Conservation (phyloP, 306 rosid species). For the Rubus parviflorus region DNA sequence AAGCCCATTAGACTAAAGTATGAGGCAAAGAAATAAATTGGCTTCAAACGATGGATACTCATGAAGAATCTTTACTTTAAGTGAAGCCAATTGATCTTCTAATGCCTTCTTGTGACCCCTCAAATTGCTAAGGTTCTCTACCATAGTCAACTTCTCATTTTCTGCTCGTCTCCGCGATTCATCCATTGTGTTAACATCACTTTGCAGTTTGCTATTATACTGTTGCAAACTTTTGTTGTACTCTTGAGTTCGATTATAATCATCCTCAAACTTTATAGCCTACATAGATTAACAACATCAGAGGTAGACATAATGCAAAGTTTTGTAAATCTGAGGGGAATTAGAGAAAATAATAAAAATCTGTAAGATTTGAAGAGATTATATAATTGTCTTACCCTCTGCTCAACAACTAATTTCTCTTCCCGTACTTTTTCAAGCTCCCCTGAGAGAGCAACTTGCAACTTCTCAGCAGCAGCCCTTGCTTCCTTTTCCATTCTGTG, state of each 20-base stretch:
- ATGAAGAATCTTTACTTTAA: slow-evolving; percentile 50
- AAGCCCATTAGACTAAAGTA: neutral
- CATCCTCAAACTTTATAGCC: slow-evolving; percentile 74
- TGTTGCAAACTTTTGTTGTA: slow-evolving; percentile 83
- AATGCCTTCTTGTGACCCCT: slow-evolving; percentile 77
- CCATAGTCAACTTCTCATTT: slow-evolving; percentile 75
- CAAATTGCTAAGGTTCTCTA: slow-evolving; percentile 66
- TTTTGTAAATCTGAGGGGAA: neutral
- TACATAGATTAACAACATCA: slow-evolving; percentile 28
- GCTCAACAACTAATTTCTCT: slow-evolving; percentile 66
- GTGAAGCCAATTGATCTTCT: slow-evolving; percentile 66
- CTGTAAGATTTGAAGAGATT: neutral
- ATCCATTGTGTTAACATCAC: slow-evolving; percentile 57
- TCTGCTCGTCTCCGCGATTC: slow-evolving; percentile 72
- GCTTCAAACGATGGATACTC: neutral
- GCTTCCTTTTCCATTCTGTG: slow-evolving; percentile 70
- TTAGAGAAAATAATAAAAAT: neutral
- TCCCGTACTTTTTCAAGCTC: slow-evolving; percentile 66
- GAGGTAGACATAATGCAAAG: neutral
- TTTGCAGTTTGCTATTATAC: slow-evolving; percentile 78
- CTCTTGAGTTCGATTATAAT: slow-evolving; percentile 80
- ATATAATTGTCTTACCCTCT: slow-evolving; percentile 48
- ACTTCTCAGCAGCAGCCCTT: slow-evolving; percentile 58
- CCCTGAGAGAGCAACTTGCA: slow-evolving; percentile 52
- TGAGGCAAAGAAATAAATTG: neutral